Percentiles rank a stretch among this genome's conserved stretches.
Conservation (phyloP, 352 stramenopile species). For the Globisporangium acanthophoron region DNA sequence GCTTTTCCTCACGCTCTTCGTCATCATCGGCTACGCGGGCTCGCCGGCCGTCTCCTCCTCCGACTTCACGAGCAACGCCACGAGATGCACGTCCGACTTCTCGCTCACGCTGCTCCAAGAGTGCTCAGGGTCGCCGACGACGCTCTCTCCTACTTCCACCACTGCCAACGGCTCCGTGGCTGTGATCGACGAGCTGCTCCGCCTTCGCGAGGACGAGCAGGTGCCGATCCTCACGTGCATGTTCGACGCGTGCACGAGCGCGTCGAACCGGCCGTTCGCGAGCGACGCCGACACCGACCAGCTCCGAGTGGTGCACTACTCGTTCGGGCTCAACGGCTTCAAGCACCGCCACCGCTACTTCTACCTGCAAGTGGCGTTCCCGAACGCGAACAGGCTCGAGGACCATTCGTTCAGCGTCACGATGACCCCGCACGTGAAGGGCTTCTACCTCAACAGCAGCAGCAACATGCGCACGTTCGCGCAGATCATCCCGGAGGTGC, state of each 20-base stretch:
- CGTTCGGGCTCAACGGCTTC: constrained; percentile 49
- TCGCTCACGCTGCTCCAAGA: constrained; percentile 25
- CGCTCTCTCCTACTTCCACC: background rate
- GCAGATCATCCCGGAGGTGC: constrained; percentile 29
- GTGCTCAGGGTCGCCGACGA: constrained; percentile 20
- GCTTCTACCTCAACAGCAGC: constrained; percentile 32
- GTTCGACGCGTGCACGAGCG: constrained; percentile 41
- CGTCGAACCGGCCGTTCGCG: constrained; percentile 32
- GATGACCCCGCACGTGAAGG: constrained; percentile 47
- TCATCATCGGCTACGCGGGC: constrained; percentile 34
- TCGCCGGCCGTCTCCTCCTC: constrained; percentile 31
- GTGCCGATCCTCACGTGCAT: constrained; percentile 35
- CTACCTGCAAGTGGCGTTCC: constrained; percentile 46
- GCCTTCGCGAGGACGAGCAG: constrained; percentile 23
- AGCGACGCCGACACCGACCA: constrained; percentile 18
- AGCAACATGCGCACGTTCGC: constrained; percentile 27
- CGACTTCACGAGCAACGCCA: constrained; percentile 45
- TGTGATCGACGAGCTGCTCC: constrained; percentile 37
- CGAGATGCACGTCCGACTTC: constrained; percentile 52
- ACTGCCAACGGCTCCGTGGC: constrained; percentile 20
- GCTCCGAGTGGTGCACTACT: constrained; percentile 42
- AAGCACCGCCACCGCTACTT: constrained; percentile 57
- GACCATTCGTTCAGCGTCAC: constrained; percentile 43
- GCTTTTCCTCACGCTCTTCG: constrained; percentile 36
- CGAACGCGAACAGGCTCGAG: constrained; percentile 25